A percentile compares a stretch with the other conserved stretches of the same genome.
These are phyloP conservation scores for Sarcomyxa edulis DNA, from an alignment of 768 basidiomycete genomes.

Conservation along the genomic window DNA sequence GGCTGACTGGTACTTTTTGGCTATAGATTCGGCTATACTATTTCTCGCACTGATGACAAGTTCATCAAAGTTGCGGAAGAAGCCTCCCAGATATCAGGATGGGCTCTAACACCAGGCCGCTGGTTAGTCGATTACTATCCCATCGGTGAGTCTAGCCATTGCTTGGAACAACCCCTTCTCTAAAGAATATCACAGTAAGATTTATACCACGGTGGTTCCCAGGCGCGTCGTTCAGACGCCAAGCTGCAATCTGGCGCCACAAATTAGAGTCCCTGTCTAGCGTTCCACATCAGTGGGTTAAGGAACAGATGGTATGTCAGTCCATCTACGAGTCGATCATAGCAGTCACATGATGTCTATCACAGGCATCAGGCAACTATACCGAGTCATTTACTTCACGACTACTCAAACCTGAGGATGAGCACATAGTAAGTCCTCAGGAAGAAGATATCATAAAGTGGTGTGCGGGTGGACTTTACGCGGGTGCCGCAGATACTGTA, in stretches of 20 bases:
- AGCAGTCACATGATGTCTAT: neutral
- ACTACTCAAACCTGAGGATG: constrained; percentile 23
- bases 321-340: neutral
- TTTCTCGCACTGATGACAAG: constrained; percentile 25
- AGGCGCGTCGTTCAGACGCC: constrained; percentile 40
- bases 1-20: no score
- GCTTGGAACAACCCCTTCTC: neutral
- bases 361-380: constrained; percentile 24
- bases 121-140: constrained; percentile 42
- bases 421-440: constrained; percentile 18
- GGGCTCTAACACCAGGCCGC: constrained; percentile 32
- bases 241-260: constrained; percentile 34
- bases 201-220: constrained; percentile 48
- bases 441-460: constrained; percentile 44
- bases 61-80: constrained; percentile 36
- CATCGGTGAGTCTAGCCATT: constrained; percentile 21
- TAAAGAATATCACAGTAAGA: constrained; percentile 26
- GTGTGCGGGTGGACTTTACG: constrained; percentile 45
- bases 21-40: constrained; percentile 35
- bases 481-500: constrained; percentile 41
- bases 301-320: constrained; percentile 33
- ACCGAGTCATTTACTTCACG: constrained; percentile 40
- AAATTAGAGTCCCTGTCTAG: constrained; percentile 29
- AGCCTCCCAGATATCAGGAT: constrained; percentile 32
- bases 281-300: constrained; percentile 39